These are phyloP conservation scores for Rubia yunnanensis DNA, from an alignment of 257 asterid genomes.

Conservation along the genomic window DNA sequence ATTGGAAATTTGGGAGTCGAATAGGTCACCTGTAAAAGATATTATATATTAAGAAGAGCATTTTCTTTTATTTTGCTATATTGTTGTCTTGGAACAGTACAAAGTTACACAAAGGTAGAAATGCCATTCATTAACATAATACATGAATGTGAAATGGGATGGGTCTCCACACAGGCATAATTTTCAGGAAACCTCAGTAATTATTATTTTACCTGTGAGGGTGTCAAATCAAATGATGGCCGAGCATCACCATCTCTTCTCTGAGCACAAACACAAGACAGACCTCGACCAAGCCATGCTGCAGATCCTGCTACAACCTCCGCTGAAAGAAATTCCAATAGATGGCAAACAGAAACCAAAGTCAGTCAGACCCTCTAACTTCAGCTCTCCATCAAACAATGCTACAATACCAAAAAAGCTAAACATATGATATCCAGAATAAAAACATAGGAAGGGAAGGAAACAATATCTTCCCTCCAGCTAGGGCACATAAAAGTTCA, in stretches of 20 bases:
- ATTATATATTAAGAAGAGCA: too few species aligned
- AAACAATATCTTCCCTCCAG: background rate
- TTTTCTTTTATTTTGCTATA: background rate
- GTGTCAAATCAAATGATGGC: constrained; percentile 86
- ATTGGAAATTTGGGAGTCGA: background rate
- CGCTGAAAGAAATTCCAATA: constrained; percentile 37
- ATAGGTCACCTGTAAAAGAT: background rate
- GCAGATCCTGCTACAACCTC: constrained; percentile 97
- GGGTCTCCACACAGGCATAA: background rate
- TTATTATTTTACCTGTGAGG: constrained; percentile 55
- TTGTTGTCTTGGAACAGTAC: background rate
- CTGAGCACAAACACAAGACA: constrained; percentile 95
- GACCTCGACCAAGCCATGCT: constrained; percentile 97
- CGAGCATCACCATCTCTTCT: constrained; percentile 89
- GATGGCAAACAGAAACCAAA: constrained; percentile 5
- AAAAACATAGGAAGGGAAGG: background rate
- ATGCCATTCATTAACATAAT: too few species aligned
- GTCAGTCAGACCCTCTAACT: background rate
- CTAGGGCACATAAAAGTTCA: background rate
- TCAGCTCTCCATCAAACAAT: background rate
- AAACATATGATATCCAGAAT: constrained; percentile 13
- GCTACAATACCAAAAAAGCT: constrained; percentile 10
- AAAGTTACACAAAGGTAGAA: too few species aligned
- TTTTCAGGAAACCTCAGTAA: background rate
- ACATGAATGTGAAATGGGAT: background rate